Evolutionary conservation across 352 stramenopile genomes (phyloP).

Genomic region (Phytophthora sp.): DNA sequence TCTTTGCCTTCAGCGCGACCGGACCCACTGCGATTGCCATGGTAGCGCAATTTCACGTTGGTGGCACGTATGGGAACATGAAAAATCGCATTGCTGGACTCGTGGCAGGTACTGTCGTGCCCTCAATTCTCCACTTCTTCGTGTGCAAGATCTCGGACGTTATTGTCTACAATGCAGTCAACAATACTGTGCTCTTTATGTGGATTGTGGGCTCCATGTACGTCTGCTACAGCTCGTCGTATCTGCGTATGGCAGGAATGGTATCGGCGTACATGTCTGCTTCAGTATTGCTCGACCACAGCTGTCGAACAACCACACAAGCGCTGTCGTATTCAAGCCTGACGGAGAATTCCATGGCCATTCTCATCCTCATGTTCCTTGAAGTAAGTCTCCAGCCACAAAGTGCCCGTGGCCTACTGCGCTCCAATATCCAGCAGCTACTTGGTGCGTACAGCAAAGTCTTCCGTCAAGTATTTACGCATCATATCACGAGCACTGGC

Average conservation of each 20-base stretch:
- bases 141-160: conserved; percentile 55
- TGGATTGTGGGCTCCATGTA: conserved; percentile 79
- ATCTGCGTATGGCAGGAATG: conserved; percentile 62
- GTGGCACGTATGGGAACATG: conserved; percentile 72
- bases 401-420: conserved; percentile 57
- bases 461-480: conserved; percentile 54
- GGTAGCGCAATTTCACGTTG: conserved; percentile 65
- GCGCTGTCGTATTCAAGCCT: conserved; percentile 64
- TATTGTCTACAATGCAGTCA: conserved; percentile 60
- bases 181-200: conserved; percentile 65
- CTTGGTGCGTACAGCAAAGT: conserved; percentile 48
- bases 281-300: conserved; percentile 62
- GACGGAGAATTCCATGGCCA: conserved; percentile 71
- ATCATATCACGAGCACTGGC: conserved; percentile 49
- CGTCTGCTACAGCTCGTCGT: conserved; percentile 66
- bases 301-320: conserved; percentile 35
- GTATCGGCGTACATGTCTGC: conserved; percentile 74
- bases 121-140: conserved; percentile 78
- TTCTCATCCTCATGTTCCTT: conserved; percentile 69
- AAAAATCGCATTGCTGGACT: conserved; percentile 69
- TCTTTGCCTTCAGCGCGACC: conserved; percentile 72
- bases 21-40: conserved; percentile 69
- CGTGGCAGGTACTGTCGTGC: conserved; percentile 72
- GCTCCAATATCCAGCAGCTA: conserved; percentile 60
- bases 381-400: conserved; percentile 55